These are phyloP conservation scores for Agastache rugosa DNA, from an alignment of 257 asterid genomes.

Conservation along the genomic window DNA sequence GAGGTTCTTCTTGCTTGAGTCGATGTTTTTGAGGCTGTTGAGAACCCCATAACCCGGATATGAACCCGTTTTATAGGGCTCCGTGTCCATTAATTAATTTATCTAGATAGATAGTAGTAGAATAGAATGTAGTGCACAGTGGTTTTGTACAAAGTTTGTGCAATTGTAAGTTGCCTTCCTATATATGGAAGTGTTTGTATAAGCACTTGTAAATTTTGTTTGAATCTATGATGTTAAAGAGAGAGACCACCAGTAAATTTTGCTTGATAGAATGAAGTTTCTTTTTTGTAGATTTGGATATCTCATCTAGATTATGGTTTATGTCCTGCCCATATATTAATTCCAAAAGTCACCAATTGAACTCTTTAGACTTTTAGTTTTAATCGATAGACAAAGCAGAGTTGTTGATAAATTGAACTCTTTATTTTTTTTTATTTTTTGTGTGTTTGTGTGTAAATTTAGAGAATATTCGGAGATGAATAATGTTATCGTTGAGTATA, in stretches of 20 bases:
- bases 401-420: too few species aligned
- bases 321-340: not conserved
- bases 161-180: constrained; percentile 35
- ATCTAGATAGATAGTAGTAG: constrained; percentile 37
- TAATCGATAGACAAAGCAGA: too few species aligned
- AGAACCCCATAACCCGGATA: constrained; percentile 20
- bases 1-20: constrained; percentile 43
- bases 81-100: constrained; percentile 37
- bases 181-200: constrained; percentile 34
- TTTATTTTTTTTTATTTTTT: too few species aligned
- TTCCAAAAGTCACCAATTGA: not conserved
- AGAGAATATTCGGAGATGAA: too few species aligned
- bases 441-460: too few species aligned
- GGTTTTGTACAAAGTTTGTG: constrained; percentile 42
- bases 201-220: constrained; percentile 24
- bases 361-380: too few species aligned
- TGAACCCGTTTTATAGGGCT: constrained; percentile 35
- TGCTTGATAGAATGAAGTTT: constrained; percentile 36
- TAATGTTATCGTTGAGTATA: too few species aligned
- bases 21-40: constrained; percentile 20
- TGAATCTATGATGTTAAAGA: constrained; percentile 25
- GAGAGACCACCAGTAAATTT: constrained; percentile 28
- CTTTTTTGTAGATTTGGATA: not conserved
- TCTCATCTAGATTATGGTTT: not conserved
- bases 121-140: constrained; percentile 33